Base-by-base conservation (phyloP, 768 basidiomycete genomes). In the Infundibulicybe gibba region DNA sequence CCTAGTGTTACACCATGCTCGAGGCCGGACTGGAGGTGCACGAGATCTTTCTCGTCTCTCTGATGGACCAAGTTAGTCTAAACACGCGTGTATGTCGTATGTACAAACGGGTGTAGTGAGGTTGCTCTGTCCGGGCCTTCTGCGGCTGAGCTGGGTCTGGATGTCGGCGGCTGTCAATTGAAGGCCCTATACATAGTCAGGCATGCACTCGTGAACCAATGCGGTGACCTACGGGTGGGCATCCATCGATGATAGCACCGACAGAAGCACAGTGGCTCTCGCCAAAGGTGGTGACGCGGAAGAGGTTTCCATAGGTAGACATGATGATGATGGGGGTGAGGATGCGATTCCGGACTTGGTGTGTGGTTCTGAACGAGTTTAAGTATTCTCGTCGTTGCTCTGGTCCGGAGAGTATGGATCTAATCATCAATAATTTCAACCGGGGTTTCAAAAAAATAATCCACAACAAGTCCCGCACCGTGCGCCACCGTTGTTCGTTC, bases 211-310 rank as follows among this genome's bases (percentile, higher is more conserved):
- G 38, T 54, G 45, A 31, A 38, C 21, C 19, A 32, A 32, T 21
- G 25, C 25, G 32, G 21, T 21, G 12, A 67, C 82, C 47, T 66
- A 97, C 95, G 33, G 95, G 95, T 44, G 95, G 95, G 54, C 93
- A 93, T 31, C 97, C 97, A 62, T 98, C 97, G 58, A 99, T 83
- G 66, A 99, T 97, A 32, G 91, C 93, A 12, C 97, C 97, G 32
- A 98, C 97, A 12, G 92, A 94, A 25, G 90, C 82, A 63, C 97
- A 97, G 64, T 99, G 97, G 53, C 90, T 93, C 73, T 99, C 97
- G 49, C 97, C 97, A 62, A 90, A 99, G 53, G 97, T 99, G 44
- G 94, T 94, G 20, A 99, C 97, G 40, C 92, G 80, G 73, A 90
- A 99, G 33, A 90, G 73, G 19, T 76, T 81, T 17, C 97, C 97